A percentile compares a stretch with the other conserved stretches of the same genome.
Evolutionary conservation across 2,329 filamentous ascomycete species (phyloP).

Genomic region (Emmonsia crescens): DNA sequence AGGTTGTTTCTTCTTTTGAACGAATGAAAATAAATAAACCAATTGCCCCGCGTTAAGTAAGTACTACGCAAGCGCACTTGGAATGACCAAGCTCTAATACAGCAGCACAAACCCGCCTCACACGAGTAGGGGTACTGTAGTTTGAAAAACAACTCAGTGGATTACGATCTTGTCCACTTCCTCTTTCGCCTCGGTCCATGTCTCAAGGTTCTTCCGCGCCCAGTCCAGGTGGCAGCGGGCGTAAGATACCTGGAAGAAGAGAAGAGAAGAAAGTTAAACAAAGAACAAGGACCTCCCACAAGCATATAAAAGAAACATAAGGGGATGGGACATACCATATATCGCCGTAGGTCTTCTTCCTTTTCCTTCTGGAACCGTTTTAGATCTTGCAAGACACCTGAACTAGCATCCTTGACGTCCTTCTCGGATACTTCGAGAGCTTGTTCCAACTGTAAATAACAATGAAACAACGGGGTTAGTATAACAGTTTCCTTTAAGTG

Average conservation of each 20-base stretch:
- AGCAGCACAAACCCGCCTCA: neutral
- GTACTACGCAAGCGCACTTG: neutral
- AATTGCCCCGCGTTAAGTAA: neutral
- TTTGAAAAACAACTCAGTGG: conserved; percentile 8
- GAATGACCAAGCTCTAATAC: neutral
- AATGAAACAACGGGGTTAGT: neutral
- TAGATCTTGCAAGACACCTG: conserved; percentile 77
- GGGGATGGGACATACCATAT: conserved; percentile 63
- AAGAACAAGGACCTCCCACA: conserved; percentile 6
- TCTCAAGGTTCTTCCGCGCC: conserved; percentile 82
- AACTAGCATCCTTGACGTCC: conserved; percentile 87
- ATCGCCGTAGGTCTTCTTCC: conserved; percentile 82
- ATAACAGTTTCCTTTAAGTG: neutral
- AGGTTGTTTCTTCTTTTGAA: neutral
- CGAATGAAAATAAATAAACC: neutral
- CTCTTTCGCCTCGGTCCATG: conserved; percentile 80
- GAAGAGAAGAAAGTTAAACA: neutral
- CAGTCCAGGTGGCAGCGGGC: conserved; percentile 88
- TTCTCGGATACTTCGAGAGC: conserved; percentile 78
- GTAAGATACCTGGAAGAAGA: conserved; percentile 60
- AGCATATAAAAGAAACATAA: conserved; percentile 4
- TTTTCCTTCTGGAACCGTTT: conserved; percentile 92
- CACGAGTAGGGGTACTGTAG: neutral
- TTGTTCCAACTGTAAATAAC: conserved; percentile 62
- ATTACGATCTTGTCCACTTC: conserved; percentile 76